These are phyloP conservation scores for Bonia amplexicaulis DNA, from an alignment of 176 grass and related monocot species.

Conservation along the genomic window DNA sequence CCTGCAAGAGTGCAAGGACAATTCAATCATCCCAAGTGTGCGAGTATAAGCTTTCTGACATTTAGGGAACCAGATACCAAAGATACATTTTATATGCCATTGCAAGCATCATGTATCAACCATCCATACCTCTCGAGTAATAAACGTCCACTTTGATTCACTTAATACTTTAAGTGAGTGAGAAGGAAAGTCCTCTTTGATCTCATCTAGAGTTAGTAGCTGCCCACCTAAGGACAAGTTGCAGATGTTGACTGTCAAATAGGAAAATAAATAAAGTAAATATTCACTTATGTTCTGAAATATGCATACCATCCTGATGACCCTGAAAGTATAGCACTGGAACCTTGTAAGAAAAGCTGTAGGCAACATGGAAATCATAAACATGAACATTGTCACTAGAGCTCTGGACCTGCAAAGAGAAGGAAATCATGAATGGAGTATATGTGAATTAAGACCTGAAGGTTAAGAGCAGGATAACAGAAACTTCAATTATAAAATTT, in stretches of 20 bases:
- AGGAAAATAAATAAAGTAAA: conserved; percentile 6
- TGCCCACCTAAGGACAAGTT: conserved; percentile 57
- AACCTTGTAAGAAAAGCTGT: conserved; percentile 82
- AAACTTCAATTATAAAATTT: not conserved
- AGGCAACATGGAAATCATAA: conserved; percentile 87
- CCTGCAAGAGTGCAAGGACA: conserved; percentile 40
- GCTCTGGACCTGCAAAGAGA: conserved; percentile 47
- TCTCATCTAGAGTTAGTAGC: conserved; percentile 57
- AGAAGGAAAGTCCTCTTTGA: conserved; percentile 58
- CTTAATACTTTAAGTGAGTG: conserved; percentile 43
- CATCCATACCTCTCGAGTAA: conserved; percentile 75
- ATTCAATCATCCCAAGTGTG: not conserved
- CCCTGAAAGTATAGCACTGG: conserved; percentile 81
- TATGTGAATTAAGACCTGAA: not conserved
- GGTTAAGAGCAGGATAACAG: not conserved
- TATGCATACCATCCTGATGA: conserved; percentile 50
- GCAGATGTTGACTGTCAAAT: conserved; percentile 11
- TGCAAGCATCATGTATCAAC: not conserved
- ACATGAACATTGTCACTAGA: conserved; percentile 36
- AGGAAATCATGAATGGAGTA: not conserved
- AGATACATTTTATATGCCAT: not conserved
- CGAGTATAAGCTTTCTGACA: not conserved
- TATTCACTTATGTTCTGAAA: not conserved
- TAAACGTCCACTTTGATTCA: conserved; percentile 89
- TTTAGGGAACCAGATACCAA: not conserved